These are phyloP conservation scores for Linum lewisii DNA, from an alignment of 345 rosid species.

Conservation along the genomic window DNA sequence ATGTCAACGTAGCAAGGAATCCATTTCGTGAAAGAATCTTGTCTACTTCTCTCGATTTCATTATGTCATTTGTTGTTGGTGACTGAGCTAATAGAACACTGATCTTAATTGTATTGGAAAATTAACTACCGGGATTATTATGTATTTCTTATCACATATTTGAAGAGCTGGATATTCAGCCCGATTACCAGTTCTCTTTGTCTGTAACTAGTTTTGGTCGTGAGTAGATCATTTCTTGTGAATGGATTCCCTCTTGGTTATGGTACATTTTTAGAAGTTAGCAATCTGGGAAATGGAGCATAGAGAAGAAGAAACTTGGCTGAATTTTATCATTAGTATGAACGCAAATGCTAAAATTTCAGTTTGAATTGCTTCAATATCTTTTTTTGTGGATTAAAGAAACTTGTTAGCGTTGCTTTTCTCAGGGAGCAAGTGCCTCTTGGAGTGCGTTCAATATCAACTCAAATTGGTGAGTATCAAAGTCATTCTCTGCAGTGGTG, in stretches of 20 bases:
- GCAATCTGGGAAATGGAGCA: too few species aligned
- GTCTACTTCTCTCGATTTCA: background rate
- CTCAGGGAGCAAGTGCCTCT: slow-evolving; percentile 69
- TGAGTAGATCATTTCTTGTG: too few species aligned
- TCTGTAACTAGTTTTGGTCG: too few species aligned
- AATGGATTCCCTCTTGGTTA: too few species aligned
- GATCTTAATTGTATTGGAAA: background rate
- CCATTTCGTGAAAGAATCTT: background rate
- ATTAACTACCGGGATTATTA: background rate
- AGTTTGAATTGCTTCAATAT: background rate
- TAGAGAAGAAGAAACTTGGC: too few species aligned
- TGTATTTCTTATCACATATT: background rate
- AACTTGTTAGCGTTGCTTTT: background rate
- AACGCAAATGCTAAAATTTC: background rate
- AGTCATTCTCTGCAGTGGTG: background rate
- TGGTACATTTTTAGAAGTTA: too few species aligned
- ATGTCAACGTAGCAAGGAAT: background rate
- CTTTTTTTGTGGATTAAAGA: background rate
- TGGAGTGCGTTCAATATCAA: slow-evolving; percentile 73
- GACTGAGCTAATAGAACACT: background rate
- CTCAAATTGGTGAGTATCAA: slow-evolving; percentile 71
- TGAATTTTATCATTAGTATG: too few species aligned
- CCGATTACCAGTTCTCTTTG: too few species aligned
- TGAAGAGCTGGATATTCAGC: background rate
- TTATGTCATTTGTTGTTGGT: background rate